These are phyloP conservation scores for Starmera stellimalicola DNA, from an alignment of 1,139 yeast genomes.

Conservation along the genomic window DNA sequence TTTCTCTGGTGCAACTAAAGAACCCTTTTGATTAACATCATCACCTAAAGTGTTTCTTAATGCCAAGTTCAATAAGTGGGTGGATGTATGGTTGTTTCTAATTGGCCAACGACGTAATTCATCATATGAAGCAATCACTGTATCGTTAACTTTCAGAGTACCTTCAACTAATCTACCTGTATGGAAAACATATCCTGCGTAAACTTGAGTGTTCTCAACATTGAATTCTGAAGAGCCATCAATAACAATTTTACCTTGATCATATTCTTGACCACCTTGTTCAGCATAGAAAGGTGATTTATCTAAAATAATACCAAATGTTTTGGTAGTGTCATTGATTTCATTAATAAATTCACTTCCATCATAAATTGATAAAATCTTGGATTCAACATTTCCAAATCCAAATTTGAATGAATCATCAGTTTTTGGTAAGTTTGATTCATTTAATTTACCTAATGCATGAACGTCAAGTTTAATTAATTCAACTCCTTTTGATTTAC, in stretches of 20 bases:
- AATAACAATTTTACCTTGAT: conserved; percentile 84
- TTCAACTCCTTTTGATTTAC: conserved; percentile 48
- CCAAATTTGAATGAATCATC: conserved; percentile 75
- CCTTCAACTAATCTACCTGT: conserved; percentile 86
- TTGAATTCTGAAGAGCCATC: conserved; percentile 83
- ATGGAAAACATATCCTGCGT: conserved; percentile 92
- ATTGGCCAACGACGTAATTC: conserved; percentile 95
- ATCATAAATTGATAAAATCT: conserved; percentile 61
- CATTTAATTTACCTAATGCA: conserved; percentile 60
- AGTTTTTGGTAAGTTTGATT: conserved; percentile 63
- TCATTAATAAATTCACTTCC: conserved; percentile 51
- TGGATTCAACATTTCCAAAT: conserved; percentile 49
- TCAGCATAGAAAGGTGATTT: conserved; percentile 95
- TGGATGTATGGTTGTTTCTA: conserved; percentile 96
- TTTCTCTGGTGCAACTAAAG: conserved; percentile 91
- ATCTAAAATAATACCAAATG: conserved; percentile 75
- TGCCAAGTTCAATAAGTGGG: conserved; percentile 88
- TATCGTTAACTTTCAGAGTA: conserved; percentile 50
- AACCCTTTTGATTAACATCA: conserved; percentile 90
- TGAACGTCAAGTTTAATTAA: conserved; percentile 84
- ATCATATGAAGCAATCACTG: conserved; percentile 79
- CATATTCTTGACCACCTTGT: conserved; percentile 98
- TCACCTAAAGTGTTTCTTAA: conserved; percentile 81
- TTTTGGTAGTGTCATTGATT: conserved; percentile 36
- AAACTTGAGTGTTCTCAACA: conserved; percentile 84